Base-by-base conservation (phyloP, 2,329 filamentous ascomycete species). In the Aspergillus udagawae region DNA sequence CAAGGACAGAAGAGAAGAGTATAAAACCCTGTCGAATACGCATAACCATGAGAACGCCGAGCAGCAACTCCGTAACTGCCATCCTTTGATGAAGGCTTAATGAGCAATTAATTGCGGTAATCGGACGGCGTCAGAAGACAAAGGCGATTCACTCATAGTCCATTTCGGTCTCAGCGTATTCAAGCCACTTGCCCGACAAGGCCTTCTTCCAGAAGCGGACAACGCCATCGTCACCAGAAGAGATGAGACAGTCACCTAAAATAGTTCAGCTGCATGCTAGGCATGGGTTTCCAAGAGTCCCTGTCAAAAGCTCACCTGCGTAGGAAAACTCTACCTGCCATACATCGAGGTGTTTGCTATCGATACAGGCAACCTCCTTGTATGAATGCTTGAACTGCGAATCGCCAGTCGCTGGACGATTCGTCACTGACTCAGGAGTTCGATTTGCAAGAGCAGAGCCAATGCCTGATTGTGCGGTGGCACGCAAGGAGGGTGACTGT, bases 251-350 rank as follows among this genome's bases (percentile, higher is more conserved):
- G 53, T 77, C 75, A 49, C 75, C 75, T 77, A 50, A 52, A n/a
- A 41, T 51, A 42, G 17, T 35, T 60, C 41, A 56, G 52, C 20
- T 12, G 14, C 7, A 47, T 23, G 17, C 12, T 23, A 23, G 29
- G 8, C 25, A n/a, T 32, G 6, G 7, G 8, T 21, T 35, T 4
- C 3, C 29, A n/a, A 23, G 29, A 50, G 3, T 25, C 29, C 29
- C 32, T 52, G 9, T 51, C 35, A 9, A 49, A 23, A 23, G 64
- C 69, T 65, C 55, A 77, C 75, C 75, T 47, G 75, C 70, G 58
- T 73, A 74, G 3, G 75, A 77, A 55, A 77, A 77, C 45, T 76
- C 72, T 7, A 77, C 73, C 57, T 77, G 74, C 75, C 75, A 77
- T 29, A 77, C 74, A 62, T 77, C 75, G n/a, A 76, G 63, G 63